Base-by-base conservation (phyloP, 805 yeast genomes). In the Kurtzmaniella fragi region DNA sequence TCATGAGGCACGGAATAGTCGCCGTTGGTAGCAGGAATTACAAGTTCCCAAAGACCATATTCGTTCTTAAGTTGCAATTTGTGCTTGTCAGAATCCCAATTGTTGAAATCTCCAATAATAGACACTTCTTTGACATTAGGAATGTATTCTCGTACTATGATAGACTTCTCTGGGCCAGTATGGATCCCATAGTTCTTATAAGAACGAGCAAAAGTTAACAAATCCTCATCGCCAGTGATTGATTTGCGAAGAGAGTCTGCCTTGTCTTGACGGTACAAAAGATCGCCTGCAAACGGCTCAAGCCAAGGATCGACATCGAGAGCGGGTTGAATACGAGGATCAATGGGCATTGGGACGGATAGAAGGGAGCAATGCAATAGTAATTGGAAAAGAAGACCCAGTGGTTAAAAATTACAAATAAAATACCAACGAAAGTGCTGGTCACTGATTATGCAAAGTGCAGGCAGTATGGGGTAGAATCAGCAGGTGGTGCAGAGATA, bases 101-200 rank as follows among this genome's bases (percentile, higher is more conserved):
- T 56, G 61, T 91, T 91, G 72, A 93, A 91, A 37, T 91, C 98
- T 12, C 99, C 99, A 41, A 86, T 82, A n/a, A 91, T 58, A 39
- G 79, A 73, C 2, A 93, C 96, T 34, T 57, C 66, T 3, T 52
- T 53, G 1, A 96, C 98, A 53, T 87, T 83, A 5, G 98, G 99
- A 1, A 95, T 89, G 80, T 96, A 91, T 61, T 91, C 95, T 17
- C 77, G 71, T 53, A 84, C 84, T 2, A 63, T 58, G 37, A 90
- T 76, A 5, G 75, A 71, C 39, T 76, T 74, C 2, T 41, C 40
- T 11, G 53, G 53, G 45, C 76, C 66, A 10, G 82, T 80, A 50
- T 86, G 89, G 44, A 93, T 64, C 1, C 99, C 99, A 62, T 80
- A 85, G 15, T 60, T 56, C 51, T 80, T 70, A 59, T 87, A 91